These are phyloP conservation scores for Letharia lupina DNA, from an alignment of 495 filamentous ascomycete species.

Conservation along the genomic window DNA sequence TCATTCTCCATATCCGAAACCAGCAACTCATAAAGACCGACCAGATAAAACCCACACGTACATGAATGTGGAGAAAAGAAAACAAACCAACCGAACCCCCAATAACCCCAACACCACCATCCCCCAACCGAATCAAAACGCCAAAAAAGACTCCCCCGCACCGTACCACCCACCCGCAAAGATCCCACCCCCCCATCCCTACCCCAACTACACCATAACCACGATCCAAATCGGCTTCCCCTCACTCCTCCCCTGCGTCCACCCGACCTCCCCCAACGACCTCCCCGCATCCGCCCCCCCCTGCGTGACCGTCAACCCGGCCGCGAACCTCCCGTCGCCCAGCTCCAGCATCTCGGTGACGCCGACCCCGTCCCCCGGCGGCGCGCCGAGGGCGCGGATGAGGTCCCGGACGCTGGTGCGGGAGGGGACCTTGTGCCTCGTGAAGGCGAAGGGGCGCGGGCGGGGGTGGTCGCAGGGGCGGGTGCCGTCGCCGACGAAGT, in stretches of 20 bases:
- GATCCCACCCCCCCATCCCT: not conserved
- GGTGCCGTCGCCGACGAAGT: constrained; percentile 15
- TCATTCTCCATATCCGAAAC: no score
- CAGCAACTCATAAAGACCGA: no score
- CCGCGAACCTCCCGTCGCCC: constrained; percentile 23
- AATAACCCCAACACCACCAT: not conserved
- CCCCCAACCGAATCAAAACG: not conserved
- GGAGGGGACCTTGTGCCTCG: constrained; percentile 5
- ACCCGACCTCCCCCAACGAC: not conserved
- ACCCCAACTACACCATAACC: not conserved
- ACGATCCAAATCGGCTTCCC: not conserved
- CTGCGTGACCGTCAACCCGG: constrained; percentile 16
- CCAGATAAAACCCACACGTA: not conserved
- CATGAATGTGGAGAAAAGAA: not conserved
- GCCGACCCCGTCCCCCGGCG: not conserved
- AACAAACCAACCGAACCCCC: not conserved
- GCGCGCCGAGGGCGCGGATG: constrained; percentile 14
- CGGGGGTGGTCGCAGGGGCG: constrained; percentile 15
- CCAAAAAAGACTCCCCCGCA: not conserved
- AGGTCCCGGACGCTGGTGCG: constrained; percentile 19
- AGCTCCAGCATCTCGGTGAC: constrained; percentile 23
- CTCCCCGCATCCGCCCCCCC: constrained; percentile 1
- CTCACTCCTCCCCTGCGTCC: not conserved
- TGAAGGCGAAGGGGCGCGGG: not conserved
- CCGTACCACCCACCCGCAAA: not conserved